phyloP scores from a whole-genome alignment of 495 filamentous ascomycete species.

The Gamarada debralockiae region DNA sequence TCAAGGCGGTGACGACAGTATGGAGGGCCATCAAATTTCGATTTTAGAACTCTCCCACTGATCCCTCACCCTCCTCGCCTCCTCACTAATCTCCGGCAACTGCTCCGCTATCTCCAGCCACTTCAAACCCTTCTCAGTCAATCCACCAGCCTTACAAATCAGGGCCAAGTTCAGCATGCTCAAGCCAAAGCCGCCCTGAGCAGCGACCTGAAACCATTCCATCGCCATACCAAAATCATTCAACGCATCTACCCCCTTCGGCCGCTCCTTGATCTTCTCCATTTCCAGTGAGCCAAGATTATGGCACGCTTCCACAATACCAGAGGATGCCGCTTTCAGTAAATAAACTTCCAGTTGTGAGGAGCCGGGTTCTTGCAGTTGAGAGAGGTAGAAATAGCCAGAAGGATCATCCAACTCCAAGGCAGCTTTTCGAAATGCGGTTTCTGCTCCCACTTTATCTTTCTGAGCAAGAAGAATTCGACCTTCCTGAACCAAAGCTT shows the following conservation, averaged over 20 bases:
- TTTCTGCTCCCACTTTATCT: conserved; percentile 9
- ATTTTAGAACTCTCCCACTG: not conserved
- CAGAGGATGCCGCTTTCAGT: conserved; percentile 20
- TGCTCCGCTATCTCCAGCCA: conserved; percentile 21
- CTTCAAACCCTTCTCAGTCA: conserved; percentile 8
- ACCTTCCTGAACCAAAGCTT: conserved; percentile 17
- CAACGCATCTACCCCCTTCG: not conserved
- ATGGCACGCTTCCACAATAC: conserved; percentile 18
- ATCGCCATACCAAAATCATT: conserved; percentile 19
- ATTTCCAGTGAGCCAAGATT: conserved; percentile 17
- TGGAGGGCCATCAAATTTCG: no score
- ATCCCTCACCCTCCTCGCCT: not conserved
- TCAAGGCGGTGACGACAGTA: no score
- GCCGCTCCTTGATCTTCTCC: conserved; percentile 3
- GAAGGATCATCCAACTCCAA: conserved; percentile 20
- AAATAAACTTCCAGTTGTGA: conserved; percentile 13
- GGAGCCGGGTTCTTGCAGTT: conserved; percentile 8
- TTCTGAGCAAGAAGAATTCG: conserved; percentile 1
- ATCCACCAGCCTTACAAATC: conserved; percentile 11
- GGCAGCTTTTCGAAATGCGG: conserved; percentile 16
- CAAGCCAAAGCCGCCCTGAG: conserved; percentile 12
- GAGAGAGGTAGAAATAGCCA: conserved; percentile 21
- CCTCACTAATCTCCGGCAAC: not conserved
- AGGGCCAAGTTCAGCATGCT: conserved; percentile 22
- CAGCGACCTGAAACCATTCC: conserved; percentile 23